A percentile compares a stretch with the other conserved stretches of the same genome.
These are phyloP conservation scores for Cicer judaicum DNA, from an alignment of 306 rosid genomes.

Conservation along the genomic window DNA sequence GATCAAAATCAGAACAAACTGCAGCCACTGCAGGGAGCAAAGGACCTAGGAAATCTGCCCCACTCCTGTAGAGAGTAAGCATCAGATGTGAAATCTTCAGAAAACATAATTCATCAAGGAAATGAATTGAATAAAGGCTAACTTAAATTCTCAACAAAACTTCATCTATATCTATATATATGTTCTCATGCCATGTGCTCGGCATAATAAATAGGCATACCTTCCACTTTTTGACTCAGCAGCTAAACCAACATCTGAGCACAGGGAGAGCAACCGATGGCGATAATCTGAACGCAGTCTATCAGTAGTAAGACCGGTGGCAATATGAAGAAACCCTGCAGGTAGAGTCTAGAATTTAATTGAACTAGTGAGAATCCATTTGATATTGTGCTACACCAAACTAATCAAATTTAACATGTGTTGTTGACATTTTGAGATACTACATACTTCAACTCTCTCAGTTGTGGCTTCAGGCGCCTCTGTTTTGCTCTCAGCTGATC, in stretches of 20 bases:
- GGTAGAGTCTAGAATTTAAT: conserved; percentile 97
- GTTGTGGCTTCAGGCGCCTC: conserved; percentile 88
- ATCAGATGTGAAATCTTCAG: conserved; percentile 51
- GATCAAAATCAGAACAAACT: conserved; percentile 93
- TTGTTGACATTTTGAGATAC: conserved; percentile 42
- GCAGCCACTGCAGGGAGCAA: conserved; percentile 98
- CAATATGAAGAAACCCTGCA: conserved; percentile 90
- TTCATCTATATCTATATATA: background rate
- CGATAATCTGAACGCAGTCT: conserved; percentile 89
- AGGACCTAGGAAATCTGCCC: conserved; percentile 97
- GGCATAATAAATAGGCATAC: conserved; percentile 54
- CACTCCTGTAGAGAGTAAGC: conserved; percentile 76
- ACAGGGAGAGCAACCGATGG: conserved; percentile 85
- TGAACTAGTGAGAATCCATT: conserved; percentile 88
- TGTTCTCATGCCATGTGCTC: conserved; percentile 34
- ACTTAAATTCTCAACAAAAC: conserved; percentile 41
- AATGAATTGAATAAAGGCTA: conserved; percentile 36
- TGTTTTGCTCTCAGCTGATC: conserved; percentile 92
- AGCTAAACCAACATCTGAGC: conserved; percentile 97
- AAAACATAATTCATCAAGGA: conserved; percentile 41
- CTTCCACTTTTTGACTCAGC: conserved; percentile 99
- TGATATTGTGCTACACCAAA: conserved; percentile 49
- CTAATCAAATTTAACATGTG: conserved; percentile 47
- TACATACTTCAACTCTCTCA: conserved; percentile 92
- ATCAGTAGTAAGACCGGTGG: conserved; percentile 71